Conservation (phyloP, 345 rosid species). For the Populus pruinosa region DNA sequence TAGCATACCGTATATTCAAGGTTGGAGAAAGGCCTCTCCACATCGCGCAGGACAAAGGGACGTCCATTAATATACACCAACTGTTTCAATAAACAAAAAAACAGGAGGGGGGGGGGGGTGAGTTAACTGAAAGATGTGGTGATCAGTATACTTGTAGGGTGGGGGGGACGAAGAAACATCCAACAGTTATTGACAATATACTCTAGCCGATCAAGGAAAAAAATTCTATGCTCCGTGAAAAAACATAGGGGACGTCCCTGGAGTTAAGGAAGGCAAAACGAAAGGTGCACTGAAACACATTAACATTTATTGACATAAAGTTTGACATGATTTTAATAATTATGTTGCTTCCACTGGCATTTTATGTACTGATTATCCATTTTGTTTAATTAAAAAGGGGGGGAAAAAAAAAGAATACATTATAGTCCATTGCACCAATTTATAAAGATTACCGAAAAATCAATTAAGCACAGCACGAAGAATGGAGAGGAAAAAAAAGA, state of each 20-base stretch:
- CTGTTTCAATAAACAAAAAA: conserved; percentile 40
- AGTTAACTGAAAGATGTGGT: conserved; percentile 7
- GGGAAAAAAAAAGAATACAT: no score
- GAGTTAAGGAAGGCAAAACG: no score
- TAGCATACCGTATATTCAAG: conserved; percentile 88
- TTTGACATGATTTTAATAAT: not conserved
- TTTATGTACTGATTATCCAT: not conserved
- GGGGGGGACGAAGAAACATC: not conserved
- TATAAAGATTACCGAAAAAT: not conserved
- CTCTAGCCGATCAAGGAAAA: no score
- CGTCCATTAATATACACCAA: conserved; percentile 88
- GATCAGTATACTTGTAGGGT: not conserved
- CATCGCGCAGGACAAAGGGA: conserved; percentile 97
- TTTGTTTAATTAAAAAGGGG: not conserved
- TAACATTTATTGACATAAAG: not conserved
- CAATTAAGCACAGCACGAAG: not conserved
- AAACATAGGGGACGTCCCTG: no score
- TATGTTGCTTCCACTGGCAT: not conserved
- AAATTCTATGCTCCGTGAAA: no score
- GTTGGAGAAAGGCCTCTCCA: conserved; percentile 90
- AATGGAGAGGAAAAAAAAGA: no score
- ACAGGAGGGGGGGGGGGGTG: not conserved
- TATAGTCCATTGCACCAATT: not conserved
- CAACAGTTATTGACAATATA: not conserved
- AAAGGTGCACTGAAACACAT: no score